Conservation (phyloP, 2,329 filamentous ascomycete genomes). For the Chaetomiaceae sp. region DNA sequence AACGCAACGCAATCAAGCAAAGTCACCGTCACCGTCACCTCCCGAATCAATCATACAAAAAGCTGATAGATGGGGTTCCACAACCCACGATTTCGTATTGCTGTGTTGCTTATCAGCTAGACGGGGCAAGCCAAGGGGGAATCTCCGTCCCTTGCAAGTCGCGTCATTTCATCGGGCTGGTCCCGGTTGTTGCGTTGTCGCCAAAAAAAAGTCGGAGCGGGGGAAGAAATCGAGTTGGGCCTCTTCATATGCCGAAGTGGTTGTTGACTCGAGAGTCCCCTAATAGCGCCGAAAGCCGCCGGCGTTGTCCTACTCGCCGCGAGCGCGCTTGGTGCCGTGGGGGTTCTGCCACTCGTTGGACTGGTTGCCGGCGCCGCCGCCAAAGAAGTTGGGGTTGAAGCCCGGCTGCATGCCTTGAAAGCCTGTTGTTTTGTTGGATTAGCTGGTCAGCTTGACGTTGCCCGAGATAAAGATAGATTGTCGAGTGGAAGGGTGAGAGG, state of each 20-base stretch:
- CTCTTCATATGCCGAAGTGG: neutral
- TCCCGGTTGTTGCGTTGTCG: too few relatives aligned
- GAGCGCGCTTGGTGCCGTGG: conserved; percentile 72
- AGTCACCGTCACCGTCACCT: too few relatives aligned
- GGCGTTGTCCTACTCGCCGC: conserved; percentile 54
- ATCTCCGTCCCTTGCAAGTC: neutral
- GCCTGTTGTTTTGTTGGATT: conserved; percentile 39
- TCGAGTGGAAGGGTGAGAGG: conserved; percentile 2
- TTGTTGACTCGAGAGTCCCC: too few relatives aligned
- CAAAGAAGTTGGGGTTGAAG: conserved; percentile 72
- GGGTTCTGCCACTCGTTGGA: conserved; percentile 66
- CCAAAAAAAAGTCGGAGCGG: too few relatives aligned
- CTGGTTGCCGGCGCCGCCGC: conserved; percentile 42
- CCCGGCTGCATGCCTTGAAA: conserved; percentile 66
- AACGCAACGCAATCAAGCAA: too few relatives aligned
- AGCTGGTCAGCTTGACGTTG: conserved; percentile 1
- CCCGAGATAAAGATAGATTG: neutral
- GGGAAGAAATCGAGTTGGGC: neutral
- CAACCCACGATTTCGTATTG: neutral
- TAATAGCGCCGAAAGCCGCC: neutral
- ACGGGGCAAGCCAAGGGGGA: too few relatives aligned
- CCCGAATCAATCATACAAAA: neutral
- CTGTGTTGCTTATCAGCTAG: neutral
- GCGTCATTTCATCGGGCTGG: too few relatives aligned
- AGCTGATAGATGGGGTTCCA: neutral